A percentile compares a stretch with the other conserved stretches of the same genome.
Conservation (phyloP, 176 grass and related monocot species). For the Hordeum vulgare region MorexV3_pseudomolecules_assembly NC_058522.1:518802581-518803080, state of each 20-base stretch:
- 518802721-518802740: neutral
- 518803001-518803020: neutral
- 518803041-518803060: neutral
- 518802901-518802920: neutral
- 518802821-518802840: neutral
- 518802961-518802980: neutral
- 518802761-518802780: neutral
- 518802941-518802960: neutral
- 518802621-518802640: neutral
- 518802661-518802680: neutral
- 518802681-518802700: neutral
- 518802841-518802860: neutral
- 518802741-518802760: no score
- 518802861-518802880: neutral
- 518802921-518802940: neutral
- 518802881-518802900: neutral
- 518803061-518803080: neutral
- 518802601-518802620: neutral
- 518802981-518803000: neutral
- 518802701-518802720: neutral
- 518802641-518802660: neutral
- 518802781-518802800: neutral
- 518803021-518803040: neutral
- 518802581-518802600: constrained; percentile 1
- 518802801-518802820: neutral